Evolutionary conservation across 176 grass and related monocot species (phyloP), one percentile per base, ranked within the genome.

Genomic region (Chrysopogon serrulatus): DNA sequence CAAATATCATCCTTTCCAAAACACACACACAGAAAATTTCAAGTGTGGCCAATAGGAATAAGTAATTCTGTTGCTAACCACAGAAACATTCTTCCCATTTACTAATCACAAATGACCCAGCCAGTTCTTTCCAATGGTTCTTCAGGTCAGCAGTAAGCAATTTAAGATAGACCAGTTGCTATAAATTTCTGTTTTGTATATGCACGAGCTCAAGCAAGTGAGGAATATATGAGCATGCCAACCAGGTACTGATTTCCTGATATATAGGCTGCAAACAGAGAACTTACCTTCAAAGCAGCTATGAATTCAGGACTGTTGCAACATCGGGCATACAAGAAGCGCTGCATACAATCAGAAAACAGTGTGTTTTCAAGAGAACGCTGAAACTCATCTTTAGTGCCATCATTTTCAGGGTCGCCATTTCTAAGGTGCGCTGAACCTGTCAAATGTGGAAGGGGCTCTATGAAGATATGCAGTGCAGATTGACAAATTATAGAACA

Each of bases 321-420:
- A 82, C 91, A 98, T 8, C 93, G 83, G 26, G 74, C 81, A 80
- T 95, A 98, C 59, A 98, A 78, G 78, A 98, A 98, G 42, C 85
- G 89, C 56, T 83, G 86, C 93, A 98, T 92, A 85, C 93, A 98
- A 6, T 87, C 73, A 70, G 82, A 79, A 75, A 95, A 82, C 76
- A 98, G 53, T 28, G 54, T 74, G 27, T 83, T 69, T 77, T 88
- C 56, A 19, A 71, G 71, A 76, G 21, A 82, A 68, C 19, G 37
- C 8, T 31, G 68, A 9, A 53, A 77, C 61, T 74, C 27, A 75
- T 79, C 73, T 51, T 79, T 85, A 27, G 68, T 56, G 27, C 15
- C 63, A 77, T 86, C 57, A 80, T 83, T 76, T 59, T 81, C 86
- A 69, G 77, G 61, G n/a, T 76, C 67, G 72, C 84, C 78, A 76